Evolutionary conservation across 805 yeast genomes (phyloP).

Genomic region (Saccharomycopsis amapae): DNA sequence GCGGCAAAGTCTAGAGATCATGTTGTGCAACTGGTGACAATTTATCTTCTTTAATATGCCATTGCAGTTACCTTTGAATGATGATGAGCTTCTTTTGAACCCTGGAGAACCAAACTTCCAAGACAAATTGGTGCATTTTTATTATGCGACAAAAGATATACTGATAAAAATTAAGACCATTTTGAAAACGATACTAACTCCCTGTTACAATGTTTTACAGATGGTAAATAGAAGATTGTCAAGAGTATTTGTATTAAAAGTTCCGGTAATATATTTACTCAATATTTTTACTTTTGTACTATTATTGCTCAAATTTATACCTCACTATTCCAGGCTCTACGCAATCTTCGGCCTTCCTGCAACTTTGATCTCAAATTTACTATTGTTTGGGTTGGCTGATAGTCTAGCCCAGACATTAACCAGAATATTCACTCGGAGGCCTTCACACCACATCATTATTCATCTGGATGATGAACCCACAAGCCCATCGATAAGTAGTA

Average conservation of each 20-base stretch:
- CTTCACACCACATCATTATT: conserved; percentile 17
- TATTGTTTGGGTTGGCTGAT: conserved; percentile 86
- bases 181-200: no score
- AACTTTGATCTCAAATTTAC: conserved; percentile 70
- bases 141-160: no score
- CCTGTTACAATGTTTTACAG: neutral
- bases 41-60: no score
- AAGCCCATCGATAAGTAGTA: conserved; percentile 9
- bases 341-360: conserved; percentile 63
- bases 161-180: no score
- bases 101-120: no score
- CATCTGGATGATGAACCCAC: no score
- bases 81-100: no score
- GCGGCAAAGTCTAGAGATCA: no score
- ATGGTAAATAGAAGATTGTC: conserved; percentile 21
- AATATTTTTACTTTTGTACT: conserved; percentile 43
- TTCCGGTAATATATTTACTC: conserved; percentile 52
- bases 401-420: conserved; percentile 74
- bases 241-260: conserved; percentile 33
- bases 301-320: conserved; percentile 46
- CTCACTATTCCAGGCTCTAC: conserved; percentile 54
- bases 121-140: no score
- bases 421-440: conserved; percentile 28
- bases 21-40: no score
- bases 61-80: no score